Conservation (phyloP, 192 early-diverging fungal species). For the Endogone sp. region DNA sequence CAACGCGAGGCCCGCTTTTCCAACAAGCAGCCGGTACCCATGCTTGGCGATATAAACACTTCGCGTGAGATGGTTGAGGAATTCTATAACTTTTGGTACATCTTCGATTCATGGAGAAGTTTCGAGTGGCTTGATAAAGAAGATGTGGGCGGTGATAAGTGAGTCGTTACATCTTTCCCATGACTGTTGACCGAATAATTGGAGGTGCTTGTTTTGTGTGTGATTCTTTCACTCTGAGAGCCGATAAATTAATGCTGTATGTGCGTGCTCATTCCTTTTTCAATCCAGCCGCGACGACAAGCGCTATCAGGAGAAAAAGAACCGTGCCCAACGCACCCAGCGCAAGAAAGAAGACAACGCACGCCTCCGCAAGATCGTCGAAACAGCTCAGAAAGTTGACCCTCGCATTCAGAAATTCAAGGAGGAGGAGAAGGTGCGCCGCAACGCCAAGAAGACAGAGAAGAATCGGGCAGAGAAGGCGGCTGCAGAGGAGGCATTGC, state of each 20-base stretch:
- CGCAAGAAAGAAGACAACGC: constrained; percentile 98
- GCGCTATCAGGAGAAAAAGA: constrained; percentile 93
- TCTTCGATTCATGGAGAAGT: constrained; percentile 95
- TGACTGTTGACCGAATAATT: constrained; percentile 8
- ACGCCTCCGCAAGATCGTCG: constrained; percentile 81
- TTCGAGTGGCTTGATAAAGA: constrained; percentile 99
- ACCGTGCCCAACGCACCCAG: constrained; percentile 85
- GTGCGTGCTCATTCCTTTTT: constrained; percentile 10
- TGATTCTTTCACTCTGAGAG: constrained; percentile 5
- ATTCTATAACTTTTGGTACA: constrained; percentile 86
- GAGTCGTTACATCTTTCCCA: constrained; percentile 9
- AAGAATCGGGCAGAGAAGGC: constrained; percentile 70
- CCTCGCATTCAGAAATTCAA: constrained; percentile 89
- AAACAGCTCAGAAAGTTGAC: constrained; percentile 70
- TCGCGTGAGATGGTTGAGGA: constrained; percentile 64
- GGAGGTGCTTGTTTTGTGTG: neutral
- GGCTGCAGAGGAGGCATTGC: constrained; percentile 48
- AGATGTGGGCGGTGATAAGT: constrained; percentile 78
- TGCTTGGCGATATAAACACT: constrained; percentile 65
- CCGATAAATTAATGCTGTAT: too few relatives aligned
- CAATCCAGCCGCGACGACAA: constrained; percentile 80
- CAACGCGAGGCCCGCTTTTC: constrained; percentile 91
- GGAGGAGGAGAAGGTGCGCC: constrained; percentile 85
- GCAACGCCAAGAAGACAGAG: constrained; percentile 88
- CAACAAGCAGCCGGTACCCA: constrained; percentile 81